phyloP scores from a whole-genome alignment of 2,329 filamentous ascomycete species.

The Fusarium tricinctum region DNA sequence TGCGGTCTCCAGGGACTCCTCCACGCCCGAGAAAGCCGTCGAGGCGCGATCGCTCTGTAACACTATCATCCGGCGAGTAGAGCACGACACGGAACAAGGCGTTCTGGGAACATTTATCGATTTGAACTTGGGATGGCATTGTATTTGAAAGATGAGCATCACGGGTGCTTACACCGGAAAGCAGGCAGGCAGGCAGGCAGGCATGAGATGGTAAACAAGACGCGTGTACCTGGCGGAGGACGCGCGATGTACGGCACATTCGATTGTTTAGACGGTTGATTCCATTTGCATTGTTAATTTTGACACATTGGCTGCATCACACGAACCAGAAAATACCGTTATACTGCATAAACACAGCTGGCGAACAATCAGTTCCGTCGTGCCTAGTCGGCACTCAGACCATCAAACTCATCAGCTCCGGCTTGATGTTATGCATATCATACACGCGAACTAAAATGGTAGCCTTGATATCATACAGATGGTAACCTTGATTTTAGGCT shows the following conservation, averaged over 20 bases:
- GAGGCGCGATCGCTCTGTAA: conserved; percentile 84
- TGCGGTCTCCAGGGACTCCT: conserved; percentile 91
- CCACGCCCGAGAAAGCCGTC: conserved; percentile 84
- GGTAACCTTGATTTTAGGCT: not conserved
- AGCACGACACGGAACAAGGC: conserved; percentile 48
- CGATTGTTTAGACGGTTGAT: conserved; percentile 44
- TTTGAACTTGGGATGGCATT: conserved; percentile 48
- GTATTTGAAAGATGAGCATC: conserved; percentile 43
- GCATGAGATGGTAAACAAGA: conserved; percentile 35
- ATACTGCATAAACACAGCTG: not conserved
- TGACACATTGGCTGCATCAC: not conserved
- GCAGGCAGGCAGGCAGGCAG: conserved; percentile 1
- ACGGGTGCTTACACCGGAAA: conserved; percentile 12
- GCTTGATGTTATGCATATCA: not conserved
- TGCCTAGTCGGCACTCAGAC: not conserved
- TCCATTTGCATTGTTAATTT: conserved; percentile 23
- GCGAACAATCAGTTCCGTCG: not conserved
- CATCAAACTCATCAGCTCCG: not conserved
- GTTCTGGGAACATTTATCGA: conserved; percentile 48
- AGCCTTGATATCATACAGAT: not conserved
- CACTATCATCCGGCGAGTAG: conserved; percentile 32
- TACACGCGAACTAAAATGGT: not conserved
- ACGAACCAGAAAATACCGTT: not conserved
- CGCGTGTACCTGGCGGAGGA: conserved; percentile 19
- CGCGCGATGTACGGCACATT: conserved; percentile 43